These are phyloP conservation scores for Aspergillus mulundensis DNA, from an alignment of 495 filamentous ascomycete genomes.

Conservation along the genomic window DNA sequence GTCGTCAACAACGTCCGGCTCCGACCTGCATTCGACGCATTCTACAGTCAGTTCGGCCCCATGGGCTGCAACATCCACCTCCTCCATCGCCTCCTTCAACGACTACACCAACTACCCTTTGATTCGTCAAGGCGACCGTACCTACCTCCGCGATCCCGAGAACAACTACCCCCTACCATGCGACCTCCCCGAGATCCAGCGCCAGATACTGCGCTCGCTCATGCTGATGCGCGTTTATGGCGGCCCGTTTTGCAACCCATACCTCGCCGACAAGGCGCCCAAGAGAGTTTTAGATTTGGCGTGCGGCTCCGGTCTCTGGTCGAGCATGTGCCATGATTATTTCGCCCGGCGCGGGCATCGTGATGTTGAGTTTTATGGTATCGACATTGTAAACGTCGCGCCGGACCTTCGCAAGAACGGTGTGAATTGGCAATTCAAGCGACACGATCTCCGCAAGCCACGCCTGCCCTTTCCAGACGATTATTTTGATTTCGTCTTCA, in stretches of 20 bases:
- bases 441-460: constrained; percentile 72
- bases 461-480: constrained; percentile 77
- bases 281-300: constrained; percentile 78
- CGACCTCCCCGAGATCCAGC: constrained; percentile 81
- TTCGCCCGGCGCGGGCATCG: constrained; percentile 58
- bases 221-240: constrained; percentile 79
- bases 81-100: constrained; percentile 34
- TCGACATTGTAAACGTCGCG: constrained; percentile 77
- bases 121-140: constrained; percentile 68
- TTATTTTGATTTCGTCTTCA: constrained; percentile 86
- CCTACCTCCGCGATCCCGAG: constrained; percentile 72
- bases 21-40: constrained; percentile 39
- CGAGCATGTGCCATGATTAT: constrained; percentile 74
- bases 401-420: constrained; percentile 68
- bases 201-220: constrained; percentile 79
- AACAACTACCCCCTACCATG: constrained; percentile 80
- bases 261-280: constrained; percentile 60
- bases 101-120: constrained; percentile 58
- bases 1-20: constrained; percentile 30
- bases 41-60: constrained; percentile 34
- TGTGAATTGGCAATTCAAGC: constrained; percentile 83
- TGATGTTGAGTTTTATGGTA: constrained; percentile 69
- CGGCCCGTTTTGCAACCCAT: constrained; percentile 69
- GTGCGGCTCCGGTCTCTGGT: constrained; percentile 89
- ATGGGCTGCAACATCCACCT: constrained; percentile 36